These are phyloP conservation scores for Suhomyces coccinellae DNA, from an alignment of 1,139 yeast genomes.

Conservation along the genomic window DNA sequence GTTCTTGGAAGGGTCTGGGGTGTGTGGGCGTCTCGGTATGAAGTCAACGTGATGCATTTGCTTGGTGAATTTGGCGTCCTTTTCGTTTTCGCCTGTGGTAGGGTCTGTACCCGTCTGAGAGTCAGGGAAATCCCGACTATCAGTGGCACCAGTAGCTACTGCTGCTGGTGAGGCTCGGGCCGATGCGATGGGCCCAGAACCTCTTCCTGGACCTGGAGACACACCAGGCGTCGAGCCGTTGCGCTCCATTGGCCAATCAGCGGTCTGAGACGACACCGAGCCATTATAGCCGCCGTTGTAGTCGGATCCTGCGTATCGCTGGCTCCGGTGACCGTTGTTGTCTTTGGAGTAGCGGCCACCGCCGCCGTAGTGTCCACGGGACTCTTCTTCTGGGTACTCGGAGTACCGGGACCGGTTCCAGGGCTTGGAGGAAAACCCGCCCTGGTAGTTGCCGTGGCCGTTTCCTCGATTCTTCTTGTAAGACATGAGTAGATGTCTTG, in stretches of 20 bases:
- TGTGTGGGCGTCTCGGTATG: slow-evolving; percentile 14
- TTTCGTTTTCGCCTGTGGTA: slow-evolving; percentile 33
- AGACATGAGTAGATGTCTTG: slow-evolving; percentile 3
- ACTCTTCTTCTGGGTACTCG: slow-evolving; percentile 2
- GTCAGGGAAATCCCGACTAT: background rate
- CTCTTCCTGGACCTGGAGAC: no score
- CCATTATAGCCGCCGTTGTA: background rate
- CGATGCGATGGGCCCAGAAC: background rate
- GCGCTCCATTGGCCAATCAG: no score
- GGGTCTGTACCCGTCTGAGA: slow-evolving; percentile 31
- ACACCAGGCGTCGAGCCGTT: no score
- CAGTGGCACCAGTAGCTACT: no score
- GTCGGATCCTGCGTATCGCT: background rate
- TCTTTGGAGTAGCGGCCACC: background rate
- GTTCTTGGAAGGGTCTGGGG: slow-evolving; percentile 30
- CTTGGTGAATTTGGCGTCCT: slow-evolving; percentile 32
- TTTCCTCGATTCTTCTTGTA: slow-evolving; percentile 8
- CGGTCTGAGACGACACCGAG: no score
- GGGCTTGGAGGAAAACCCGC: slow-evolving; percentile 3
- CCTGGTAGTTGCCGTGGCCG: slow-evolving; percentile 1
- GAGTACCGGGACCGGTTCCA: slow-evolving; percentile 5
- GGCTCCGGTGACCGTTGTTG: background rate
- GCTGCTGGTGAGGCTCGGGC: background rate
- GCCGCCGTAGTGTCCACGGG: slow-evolving; percentile 1
- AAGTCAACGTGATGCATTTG: slow-evolving; percentile 35